phyloP scores from a whole-genome alignment of 2,329 filamentous ascomycete genomes.

The Erysiphe pulchra region DNA sequence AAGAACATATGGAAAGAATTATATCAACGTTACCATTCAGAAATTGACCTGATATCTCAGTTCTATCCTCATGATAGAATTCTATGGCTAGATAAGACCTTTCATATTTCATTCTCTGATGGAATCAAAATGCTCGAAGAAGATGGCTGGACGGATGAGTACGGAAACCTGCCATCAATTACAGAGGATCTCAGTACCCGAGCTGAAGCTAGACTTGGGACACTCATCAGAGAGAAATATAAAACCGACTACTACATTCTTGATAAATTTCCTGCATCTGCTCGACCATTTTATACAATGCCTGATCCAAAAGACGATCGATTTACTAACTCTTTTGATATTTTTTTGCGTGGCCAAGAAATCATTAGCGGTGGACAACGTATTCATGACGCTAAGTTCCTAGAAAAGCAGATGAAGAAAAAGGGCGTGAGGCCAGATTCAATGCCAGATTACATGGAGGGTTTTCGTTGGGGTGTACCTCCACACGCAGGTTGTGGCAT shows the following conservation, averaged over 20 bases:
- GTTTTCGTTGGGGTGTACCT: constrained; percentile 68
- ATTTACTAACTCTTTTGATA: constrained; percentile 81
- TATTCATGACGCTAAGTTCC: constrained; percentile 53
- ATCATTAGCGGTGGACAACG: constrained; percentile 82
- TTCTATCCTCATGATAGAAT: constrained; percentile 74
- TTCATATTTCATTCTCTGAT: constrained; percentile 54
- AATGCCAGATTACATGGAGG: constrained; percentile 77
- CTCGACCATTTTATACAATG: constrained; percentile 80
- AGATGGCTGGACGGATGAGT: constrained; percentile 50
- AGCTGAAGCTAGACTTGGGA: constrained; percentile 66
- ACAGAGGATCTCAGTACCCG: constrained; percentile 64
- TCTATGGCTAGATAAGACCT: constrained; percentile 66
- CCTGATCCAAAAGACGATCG: constrained; percentile 45
- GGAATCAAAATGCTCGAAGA: constrained; percentile 59
- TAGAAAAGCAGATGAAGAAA: constrained; percentile 54
- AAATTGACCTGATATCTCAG: constrained; percentile 55
- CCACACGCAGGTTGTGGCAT: constrained; percentile 80
- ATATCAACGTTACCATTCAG: constrained; percentile 39
- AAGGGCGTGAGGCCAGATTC: constrained; percentile 52
- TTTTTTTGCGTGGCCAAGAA: constrained; percentile 81
- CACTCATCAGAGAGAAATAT: constrained; percentile 66
- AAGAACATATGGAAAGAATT: constrained; percentile 54
- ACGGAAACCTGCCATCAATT: constrained; percentile 42
- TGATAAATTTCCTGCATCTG: constrained; percentile 71
- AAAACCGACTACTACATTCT: constrained; percentile 80